Percentiles rank a stretch among this genome's conserved stretches.
phyloP scores from a whole-genome alignment of 2,329 filamentous ascomycete genomes.

The Clarireedia hainanense region DNA sequence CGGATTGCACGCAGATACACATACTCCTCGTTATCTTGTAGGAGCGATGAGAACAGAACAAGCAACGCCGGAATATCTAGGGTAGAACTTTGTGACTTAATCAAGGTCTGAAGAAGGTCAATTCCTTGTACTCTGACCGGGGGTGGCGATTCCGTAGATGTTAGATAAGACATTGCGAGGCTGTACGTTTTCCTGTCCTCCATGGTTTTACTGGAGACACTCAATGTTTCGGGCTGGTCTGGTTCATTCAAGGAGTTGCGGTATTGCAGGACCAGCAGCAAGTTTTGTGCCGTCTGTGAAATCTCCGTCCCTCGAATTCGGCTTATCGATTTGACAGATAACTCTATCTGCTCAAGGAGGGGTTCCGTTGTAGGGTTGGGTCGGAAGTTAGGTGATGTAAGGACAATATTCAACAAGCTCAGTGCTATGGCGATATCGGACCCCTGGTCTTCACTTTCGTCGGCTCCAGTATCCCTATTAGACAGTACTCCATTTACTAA shows the following conservation, averaged over 20 bases:
- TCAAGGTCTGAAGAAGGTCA: slow-evolving; percentile 49
- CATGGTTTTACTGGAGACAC: slow-evolving; percentile 37
- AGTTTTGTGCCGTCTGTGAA: slow-evolving; percentile 47
- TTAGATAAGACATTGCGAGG: slow-evolving; percentile 57
- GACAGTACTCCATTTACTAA: slow-evolving; percentile 53
- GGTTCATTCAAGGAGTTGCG: slow-evolving; percentile 43
- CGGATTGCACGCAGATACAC: slow-evolving; percentile 63
- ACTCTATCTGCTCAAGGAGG: slow-evolving; percentile 27
- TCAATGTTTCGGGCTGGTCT: slow-evolving; percentile 3
- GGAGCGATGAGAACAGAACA: slow-evolving; percentile 54
- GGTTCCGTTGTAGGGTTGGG: slow-evolving; percentile 34
- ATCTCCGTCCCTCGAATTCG: slow-evolving; percentile 34
- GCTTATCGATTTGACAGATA: slow-evolving; percentile 29
- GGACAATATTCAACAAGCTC: slow-evolving; percentile 52
- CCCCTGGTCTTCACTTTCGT: slow-evolving; percentile 36
- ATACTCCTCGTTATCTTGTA: slow-evolving; percentile 62
- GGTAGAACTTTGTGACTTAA: slow-evolving; percentile 46
- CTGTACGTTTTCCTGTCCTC: slow-evolving; percentile 56
- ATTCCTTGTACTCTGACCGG: slow-evolving; percentile 61
- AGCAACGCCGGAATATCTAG: slow-evolving; percentile 60
- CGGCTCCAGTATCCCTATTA: slow-evolving; percentile 14
- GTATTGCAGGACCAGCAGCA: slow-evolving; percentile 48
- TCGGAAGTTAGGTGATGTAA: slow-evolving; percentile 50
- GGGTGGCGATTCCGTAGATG: slow-evolving; percentile 51
- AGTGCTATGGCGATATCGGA: slow-evolving; percentile 46